phyloP scores from a whole-genome alignment of 2,329 filamentous ascomycete species.

The Aulographum hederae region DNA sequence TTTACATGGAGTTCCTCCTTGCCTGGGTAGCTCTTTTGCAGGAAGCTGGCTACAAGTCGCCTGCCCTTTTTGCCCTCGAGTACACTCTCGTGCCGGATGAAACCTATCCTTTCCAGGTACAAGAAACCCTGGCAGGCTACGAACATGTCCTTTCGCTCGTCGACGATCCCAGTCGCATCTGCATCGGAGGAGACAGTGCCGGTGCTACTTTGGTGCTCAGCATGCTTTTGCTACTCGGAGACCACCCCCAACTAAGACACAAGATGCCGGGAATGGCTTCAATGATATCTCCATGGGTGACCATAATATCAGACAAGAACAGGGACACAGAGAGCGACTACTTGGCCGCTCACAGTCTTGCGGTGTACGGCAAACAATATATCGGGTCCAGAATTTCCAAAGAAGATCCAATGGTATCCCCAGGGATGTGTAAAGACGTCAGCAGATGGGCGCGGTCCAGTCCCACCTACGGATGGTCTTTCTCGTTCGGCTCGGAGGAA shows the following conservation, averaged over 20 bases:
- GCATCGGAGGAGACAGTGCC: constrained; percentile 63
- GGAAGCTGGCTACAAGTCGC: constrained; percentile 47
- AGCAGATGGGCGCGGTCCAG: constrained; percentile 48
- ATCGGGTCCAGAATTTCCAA: constrained; percentile 31
- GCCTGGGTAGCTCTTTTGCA: constrained; percentile 50
- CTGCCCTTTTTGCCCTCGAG: constrained; percentile 61
- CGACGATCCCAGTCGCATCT: constrained; percentile 41
- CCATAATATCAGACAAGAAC: constrained; percentile 49
- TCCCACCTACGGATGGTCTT: constrained; percentile 46
- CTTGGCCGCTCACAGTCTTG: constrained; percentile 46
- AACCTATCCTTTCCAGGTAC: constrained; percentile 53
- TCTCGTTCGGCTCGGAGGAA: constrained; percentile 61
- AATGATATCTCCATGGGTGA: constrained; percentile 68
- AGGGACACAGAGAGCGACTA: constrained; percentile 58
- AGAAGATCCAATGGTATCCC: constrained; percentile 44
- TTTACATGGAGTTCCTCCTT: constrained; percentile 71
- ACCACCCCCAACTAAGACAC: constrained; percentile 22
- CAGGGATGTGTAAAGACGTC: constrained; percentile 48
- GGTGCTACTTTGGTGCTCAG: constrained; percentile 58
- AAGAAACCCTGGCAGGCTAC: constrained; percentile 53
- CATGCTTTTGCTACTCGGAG: constrained; percentile 49
- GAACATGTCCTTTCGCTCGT: constrained; percentile 43
- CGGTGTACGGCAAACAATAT: constrained; percentile 54
- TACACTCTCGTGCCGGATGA: constrained; percentile 65
- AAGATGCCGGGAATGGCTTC: constrained; percentile 40